Base-by-base conservation (phyloP, 2,329 filamentous ascomycete genomes). In the Aspergillus tanneri region DNA sequence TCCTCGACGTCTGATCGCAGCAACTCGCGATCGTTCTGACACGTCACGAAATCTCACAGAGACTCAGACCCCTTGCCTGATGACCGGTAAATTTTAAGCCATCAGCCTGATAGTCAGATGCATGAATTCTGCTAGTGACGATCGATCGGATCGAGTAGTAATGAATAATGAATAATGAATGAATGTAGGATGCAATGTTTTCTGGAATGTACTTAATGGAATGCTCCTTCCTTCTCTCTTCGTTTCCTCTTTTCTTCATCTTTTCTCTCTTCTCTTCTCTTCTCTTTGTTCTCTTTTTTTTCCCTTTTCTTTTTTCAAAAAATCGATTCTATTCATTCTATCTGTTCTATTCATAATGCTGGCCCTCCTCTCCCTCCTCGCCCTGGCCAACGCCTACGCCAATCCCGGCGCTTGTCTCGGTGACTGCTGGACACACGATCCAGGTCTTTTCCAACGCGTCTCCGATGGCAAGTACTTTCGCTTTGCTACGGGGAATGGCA, bases 391-490 rank as follows among this genome's bases (percentile, higher is more conserved):
- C 16, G 64, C 61, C 24, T 69, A 66, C 45, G 50, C 64, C 4
- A 50, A 61, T 48, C 62, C 63, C 5, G 65, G 64, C 10, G 46
- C 60, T 28, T 69, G 66, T 46, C 62, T 57, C 1, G 66, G 66
- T 24, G 44, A 61, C 25, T 69, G 66, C 53, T 65, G 62, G 60
- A 58, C 61, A 7, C 77, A 80, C 53, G 78, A 81, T 51, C 77
- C 77, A 2, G 66, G 72, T 4, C 60, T 80, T 43, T 75, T 78
- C 53, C 70, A 70, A 22, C 74, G 76, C 45, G 58, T 64, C 32
- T 67, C 67, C 2, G 77, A 80, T 60, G 77, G 77, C 22, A 77
- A 64, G 1, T 81, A 79, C 61, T 80, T 73, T 65, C 74, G 77
- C 28, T 80, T 80, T 57, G 74, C 75, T 0, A 81, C 78, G 0